Base-by-base conservation (phyloP, 176 grass and related monocot genomes). In the Ensete ventricosum region DNA sequence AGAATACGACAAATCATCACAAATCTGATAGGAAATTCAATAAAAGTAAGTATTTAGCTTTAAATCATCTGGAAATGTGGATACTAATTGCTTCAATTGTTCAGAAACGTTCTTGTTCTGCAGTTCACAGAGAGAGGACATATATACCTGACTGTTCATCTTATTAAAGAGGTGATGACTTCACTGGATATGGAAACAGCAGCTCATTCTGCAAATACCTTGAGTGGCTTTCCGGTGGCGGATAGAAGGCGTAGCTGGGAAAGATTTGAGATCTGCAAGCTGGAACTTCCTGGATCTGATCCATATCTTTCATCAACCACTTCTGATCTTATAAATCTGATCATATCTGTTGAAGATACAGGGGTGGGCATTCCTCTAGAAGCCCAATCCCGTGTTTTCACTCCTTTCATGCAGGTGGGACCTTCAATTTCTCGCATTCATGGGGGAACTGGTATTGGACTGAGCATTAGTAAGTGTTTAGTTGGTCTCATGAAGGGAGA, bases 261-360 rank as follows among this genome's bases (percentile, higher is more conserved):
- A 63, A 85, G 67, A 54, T 95, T 99, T 79, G 79, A 13, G 34
- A 65, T 91, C 63, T 84, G 82, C 77, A 84, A 82, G 54, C 21
- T 58, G 74, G 91, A 87, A 13, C 62, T 81, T 59, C 72, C 86
- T 74, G 74, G 76, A 10, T 78, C 85, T 74, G 90, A 91, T 72
- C 64, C 67, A 53, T 27, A 82, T 82, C 91, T 75, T 80, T 12
- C 79, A 9, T 79, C 86, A 8, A 54, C 54, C 71, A 71, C 83
- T 73, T 85, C 88, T 72, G 88, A 94, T 71, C 79, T 78, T 58
- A 88, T 99, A 84, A 91, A 77, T 54, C 78, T 99, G 68, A 82
- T 99, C 60, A 83, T 95, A 89, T 95, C 96, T 24, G 96, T 99
- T 85, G 96, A 99, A 82, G 96, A 99, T 82, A 99, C 96, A 2